Conservation (phyloP, 805 yeast species). For the Sugiyamaella valdiviana region DNA sequence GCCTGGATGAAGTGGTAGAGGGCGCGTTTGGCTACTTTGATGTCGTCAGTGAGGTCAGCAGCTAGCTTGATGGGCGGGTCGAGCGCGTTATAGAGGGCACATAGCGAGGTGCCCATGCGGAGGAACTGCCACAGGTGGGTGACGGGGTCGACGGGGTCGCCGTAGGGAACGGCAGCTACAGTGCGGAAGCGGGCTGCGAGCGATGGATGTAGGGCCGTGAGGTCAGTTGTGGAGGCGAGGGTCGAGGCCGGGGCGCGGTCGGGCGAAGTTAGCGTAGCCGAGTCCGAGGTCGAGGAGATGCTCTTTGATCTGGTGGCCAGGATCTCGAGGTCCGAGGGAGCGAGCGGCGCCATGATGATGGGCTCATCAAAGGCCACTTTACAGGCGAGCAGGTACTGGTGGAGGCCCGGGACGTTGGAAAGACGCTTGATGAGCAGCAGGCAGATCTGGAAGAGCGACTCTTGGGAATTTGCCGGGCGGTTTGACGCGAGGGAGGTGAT, state of each 20-base stretch:
- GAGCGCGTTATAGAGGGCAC: constrained; percentile 73
- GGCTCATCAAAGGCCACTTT: constrained; percentile 1
- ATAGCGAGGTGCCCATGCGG: constrained; percentile 88
- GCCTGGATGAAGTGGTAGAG: constrained; percentile 87
- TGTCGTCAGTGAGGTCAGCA: constrained; percentile 68
- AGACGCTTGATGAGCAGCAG: constrained; percentile 21
- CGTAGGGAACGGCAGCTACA: constrained; percentile 14
- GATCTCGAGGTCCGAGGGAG: constrained; percentile 8
- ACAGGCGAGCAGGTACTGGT: constrained; percentile 15
- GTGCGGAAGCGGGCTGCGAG: constrained; percentile 13
- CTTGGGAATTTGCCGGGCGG: constrained; percentile 17
- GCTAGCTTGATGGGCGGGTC: constrained; percentile 43
- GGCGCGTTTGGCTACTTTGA: constrained; percentile 77
- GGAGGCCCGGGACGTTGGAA: constrained; percentile 20
- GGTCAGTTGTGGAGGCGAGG: constrained; percentile 11
- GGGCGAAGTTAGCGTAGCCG: constrained; percentile 8
- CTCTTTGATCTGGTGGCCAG: constrained; percentile 3
- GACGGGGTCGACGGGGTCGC: constrained; percentile 67
- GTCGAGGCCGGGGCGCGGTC: not conserved
- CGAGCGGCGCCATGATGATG: constrained; percentile 2
- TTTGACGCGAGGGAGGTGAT: constrained; percentile 15
- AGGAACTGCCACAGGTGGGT: constrained; percentile 83
- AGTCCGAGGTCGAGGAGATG: constrained; percentile 7
- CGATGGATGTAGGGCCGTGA: constrained; percentile 20
- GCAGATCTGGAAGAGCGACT: constrained; percentile 27